These are phyloP conservation scores for Colletotrichum tanaceti DNA, from an alignment of 2,329 filamentous ascomycete genomes.

Conservation along the genomic window DNA sequence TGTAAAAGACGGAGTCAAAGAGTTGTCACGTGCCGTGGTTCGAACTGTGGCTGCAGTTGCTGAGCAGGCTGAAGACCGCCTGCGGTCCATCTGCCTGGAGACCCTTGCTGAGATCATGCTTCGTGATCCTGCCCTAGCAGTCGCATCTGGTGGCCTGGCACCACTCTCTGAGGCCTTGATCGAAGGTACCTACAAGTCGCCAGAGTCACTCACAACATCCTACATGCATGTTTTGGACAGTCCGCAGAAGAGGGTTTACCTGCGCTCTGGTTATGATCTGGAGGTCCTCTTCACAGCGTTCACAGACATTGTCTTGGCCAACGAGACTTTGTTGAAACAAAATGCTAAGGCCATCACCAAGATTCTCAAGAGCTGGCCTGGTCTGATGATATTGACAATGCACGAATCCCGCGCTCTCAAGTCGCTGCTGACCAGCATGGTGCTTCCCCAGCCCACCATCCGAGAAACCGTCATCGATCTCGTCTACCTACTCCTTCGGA, in stretches of 20 bases:
- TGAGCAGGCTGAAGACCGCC: conserved; percentile 85
- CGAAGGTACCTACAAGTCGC: conserved; percentile 91
- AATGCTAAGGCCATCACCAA: conserved; percentile 94
- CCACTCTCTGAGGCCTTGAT: conserved; percentile 91
- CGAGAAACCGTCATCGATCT: conserved; percentile 88
- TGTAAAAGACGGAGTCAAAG: conserved; percentile 89
- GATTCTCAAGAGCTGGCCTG: conserved; percentile 93
- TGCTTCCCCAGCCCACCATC: conserved; percentile 66
- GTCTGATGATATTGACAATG: conserved; percentile 87
- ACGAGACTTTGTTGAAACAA: conserved; percentile 76
- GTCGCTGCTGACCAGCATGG: conserved; percentile 77
- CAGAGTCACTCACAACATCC: conserved; percentile 87
- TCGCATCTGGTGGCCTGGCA: conserved; percentile 85
- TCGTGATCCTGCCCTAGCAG: conserved; percentile 82
- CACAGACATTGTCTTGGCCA: conserved; percentile 79
- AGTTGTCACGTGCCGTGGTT: conserved; percentile 87
- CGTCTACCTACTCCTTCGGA: conserved; percentile 81
- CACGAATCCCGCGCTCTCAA: conserved; percentile 85
- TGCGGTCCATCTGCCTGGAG: conserved; percentile 91
- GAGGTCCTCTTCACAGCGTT: conserved; percentile 92
- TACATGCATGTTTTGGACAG: conserved; percentile 91
- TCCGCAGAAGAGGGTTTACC: conserved; percentile 80
- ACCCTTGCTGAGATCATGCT: conserved; percentile 93
- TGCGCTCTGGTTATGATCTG: conserved; percentile 90
- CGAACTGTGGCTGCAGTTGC: conserved; percentile 92